phyloP scores from a whole-genome alignment of 2,329 filamentous ascomycete genomes.

The Cyanodermella asteris region DNA sequence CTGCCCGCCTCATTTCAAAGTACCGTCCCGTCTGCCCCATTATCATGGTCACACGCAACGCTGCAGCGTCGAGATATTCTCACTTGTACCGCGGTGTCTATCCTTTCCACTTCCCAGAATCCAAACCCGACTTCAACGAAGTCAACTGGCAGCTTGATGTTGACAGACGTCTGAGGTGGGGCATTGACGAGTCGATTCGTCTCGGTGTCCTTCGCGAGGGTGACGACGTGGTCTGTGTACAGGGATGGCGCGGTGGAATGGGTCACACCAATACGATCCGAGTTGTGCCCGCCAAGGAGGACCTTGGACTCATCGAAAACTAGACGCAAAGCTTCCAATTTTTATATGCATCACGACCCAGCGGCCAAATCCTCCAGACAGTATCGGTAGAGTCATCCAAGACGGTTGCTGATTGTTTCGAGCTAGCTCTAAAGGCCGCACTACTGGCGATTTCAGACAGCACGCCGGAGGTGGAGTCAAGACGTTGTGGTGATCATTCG shows the following conservation, averaged over 20 bases:
- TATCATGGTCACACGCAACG: constrained; percentile 92
- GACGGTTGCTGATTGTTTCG: too few species aligned
- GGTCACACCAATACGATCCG: constrained; percentile 45
- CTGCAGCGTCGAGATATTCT: constrained; percentile 63
- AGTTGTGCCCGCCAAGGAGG: constrained; percentile 24
- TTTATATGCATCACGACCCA: too few species aligned
- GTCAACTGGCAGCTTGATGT: constrained; percentile 98
- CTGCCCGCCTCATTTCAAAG: constrained; percentile 88
- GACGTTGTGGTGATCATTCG: too few species aligned
- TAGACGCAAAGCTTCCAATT: too few species aligned
- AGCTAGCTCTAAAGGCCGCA: too few species aligned
- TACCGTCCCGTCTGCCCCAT: constrained; percentile 98
- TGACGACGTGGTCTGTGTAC: constrained; percentile 45
- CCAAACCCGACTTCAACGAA: constrained; percentile 82
- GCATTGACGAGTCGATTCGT: constrained; percentile 65
- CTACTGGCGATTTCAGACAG: too few species aligned
- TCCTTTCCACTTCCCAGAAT: constrained; percentile 82
- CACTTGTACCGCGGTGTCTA: constrained; percentile 97
- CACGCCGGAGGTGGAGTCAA: too few species aligned
- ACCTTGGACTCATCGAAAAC: constrained; percentile 10
- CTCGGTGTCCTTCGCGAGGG: constrained; percentile 63
- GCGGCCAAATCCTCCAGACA: too few species aligned
- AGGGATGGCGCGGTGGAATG: constrained; percentile 46
- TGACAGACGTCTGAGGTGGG: constrained; percentile 93
- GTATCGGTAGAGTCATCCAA: too few species aligned